Evolutionary conservation across 495 filamentous ascomycete species (phyloP).

Genomic region (Trichoderma parareesei): DNA sequence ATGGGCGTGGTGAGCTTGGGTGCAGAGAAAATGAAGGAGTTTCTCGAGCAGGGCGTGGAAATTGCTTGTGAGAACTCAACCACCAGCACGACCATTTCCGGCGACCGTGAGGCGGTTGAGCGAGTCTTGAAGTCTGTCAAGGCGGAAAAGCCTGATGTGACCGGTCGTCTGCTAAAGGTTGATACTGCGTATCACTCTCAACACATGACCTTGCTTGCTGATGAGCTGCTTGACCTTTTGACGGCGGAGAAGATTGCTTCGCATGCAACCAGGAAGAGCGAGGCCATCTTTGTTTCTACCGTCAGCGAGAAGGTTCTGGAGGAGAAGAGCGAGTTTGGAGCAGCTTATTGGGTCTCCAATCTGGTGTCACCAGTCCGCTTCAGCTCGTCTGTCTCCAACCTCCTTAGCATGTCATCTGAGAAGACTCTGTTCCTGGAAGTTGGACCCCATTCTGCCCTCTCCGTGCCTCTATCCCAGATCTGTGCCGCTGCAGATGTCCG

Average conservation of each 20-base stretch:
- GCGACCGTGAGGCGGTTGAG: slow-evolving; percentile 28
- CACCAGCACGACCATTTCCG: slow-evolving; percentile 41
- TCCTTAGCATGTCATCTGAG: slow-evolving; percentile 18
- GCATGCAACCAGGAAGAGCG: neutral
- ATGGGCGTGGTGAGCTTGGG: slow-evolving; percentile 29
- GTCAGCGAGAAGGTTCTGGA: slow-evolving; percentile 23
- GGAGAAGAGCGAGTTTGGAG: slow-evolving; percentile 15
- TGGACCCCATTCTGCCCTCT: slow-evolving; percentile 37
- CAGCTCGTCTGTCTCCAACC: slow-evolving; percentile 19
- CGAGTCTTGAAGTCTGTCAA: slow-evolving; percentile 19
- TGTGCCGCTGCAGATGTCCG: neutral
- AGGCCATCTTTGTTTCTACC: slow-evolving; percentile 24
- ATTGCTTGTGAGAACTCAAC: slow-evolving; percentile 26
- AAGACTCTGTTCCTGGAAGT: slow-evolving; percentile 33
- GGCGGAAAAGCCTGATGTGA: slow-evolving; percentile 16
- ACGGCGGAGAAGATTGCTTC: slow-evolving; percentile 15
- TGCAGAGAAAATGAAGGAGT: slow-evolving; percentile 16
- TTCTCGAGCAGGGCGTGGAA: slow-evolving; percentile 18
- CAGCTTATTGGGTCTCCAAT: slow-evolving; percentile 26
- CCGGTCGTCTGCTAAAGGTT: slow-evolving; percentile 27
- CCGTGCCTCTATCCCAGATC: slow-evolving; percentile 10
- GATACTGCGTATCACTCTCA: slow-evolving; percentile 40
- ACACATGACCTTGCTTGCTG: slow-evolving; percentile 22
- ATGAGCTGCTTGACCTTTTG: slow-evolving; percentile 19
- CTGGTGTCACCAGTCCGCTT: slow-evolving; percentile 28